Evolutionary conservation across 345 rosid species (phyloP).

Genomic region (Euphorbia lathyris): DNA sequence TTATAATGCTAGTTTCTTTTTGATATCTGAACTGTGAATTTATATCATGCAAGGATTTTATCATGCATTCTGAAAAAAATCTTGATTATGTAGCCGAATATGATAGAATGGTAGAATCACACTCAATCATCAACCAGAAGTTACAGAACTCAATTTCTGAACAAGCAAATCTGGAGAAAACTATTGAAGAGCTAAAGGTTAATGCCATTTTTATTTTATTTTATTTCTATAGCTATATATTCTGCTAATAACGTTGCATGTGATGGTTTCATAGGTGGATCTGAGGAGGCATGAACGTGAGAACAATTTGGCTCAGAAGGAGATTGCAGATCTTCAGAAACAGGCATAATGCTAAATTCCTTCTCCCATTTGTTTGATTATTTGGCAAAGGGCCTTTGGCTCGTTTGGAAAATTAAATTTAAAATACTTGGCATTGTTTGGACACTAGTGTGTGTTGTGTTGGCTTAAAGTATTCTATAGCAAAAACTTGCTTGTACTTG

Average conservation of each 20-base stretch:
- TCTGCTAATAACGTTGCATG: background rate
- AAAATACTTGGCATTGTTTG: background rate
- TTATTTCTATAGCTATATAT: slow-evolving; percentile 6
- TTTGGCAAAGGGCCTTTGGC: background rate
- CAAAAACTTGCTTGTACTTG: background rate
- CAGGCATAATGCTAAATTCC: slow-evolving; percentile 46
- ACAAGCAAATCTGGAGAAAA: slow-evolving; percentile 66
- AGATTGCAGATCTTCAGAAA: slow-evolving; percentile 75
- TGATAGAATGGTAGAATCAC: slow-evolving; percentile 82
- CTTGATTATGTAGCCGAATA: slow-evolving; percentile 64
- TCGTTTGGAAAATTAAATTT: background rate
- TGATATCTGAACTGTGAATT: background rate
- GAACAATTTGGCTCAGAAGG: slow-evolving; percentile 59
- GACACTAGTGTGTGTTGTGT: background rate
- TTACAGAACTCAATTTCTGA: slow-evolving; percentile 70
- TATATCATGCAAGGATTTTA: background rate
- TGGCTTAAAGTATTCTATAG: background rate
- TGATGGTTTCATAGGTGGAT: slow-evolving; percentile 52
- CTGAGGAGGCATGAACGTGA: slow-evolving; percentile 82
- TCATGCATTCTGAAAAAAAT: background rate
- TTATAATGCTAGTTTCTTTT: background rate
- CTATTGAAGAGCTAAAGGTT: slow-evolving; percentile 74
- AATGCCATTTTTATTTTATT: background rate
- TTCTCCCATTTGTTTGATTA: background rate
- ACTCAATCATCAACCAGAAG: slow-evolving; percentile 64